phyloP scores from a whole-genome alignment of 192 early-diverging fungal genomes.

The Podila clonocystis region DNA sequence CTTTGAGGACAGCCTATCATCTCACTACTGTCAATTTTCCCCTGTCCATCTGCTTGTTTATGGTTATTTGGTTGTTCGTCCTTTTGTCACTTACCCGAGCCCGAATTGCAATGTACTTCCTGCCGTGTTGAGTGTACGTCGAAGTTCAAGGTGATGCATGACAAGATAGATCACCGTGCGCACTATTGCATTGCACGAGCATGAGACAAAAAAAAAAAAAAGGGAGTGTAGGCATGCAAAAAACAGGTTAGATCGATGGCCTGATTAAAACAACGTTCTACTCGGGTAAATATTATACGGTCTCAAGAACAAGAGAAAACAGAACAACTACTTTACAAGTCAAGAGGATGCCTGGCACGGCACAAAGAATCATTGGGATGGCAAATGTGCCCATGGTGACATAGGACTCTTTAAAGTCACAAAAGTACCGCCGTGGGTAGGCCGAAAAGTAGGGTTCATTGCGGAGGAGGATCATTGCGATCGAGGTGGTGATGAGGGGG shows the following conservation, averaged over 20 bases:
- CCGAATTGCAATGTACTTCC: background rate
- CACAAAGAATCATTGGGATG: constrained; percentile 18
- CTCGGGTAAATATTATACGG: too few species aligned
- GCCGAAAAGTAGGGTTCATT: constrained; percentile 10
- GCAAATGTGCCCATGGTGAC: constrained; percentile 18
- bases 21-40: too few species aligned
- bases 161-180: constrained; percentile 6
- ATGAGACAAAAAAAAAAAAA: background rate
- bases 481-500: constrained; percentile 1
- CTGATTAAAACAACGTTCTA: background rate
- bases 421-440: constrained; percentile 25
- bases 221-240: background rate
- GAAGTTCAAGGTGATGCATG: constrained; percentile 2
- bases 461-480: constrained; percentile 24
- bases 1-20: too few species aligned
- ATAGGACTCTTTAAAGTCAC: constrained; percentile 13
- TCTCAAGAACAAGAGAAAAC: background rate
- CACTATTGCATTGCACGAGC: constrained; percentile 1
- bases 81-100: constrained; percentile 6
- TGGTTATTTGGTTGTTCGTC: background rate
- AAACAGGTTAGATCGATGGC: too few species aligned
- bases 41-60: background rate
- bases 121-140: constrained; percentile 10
- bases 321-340: constrained; percentile 8
- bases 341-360: constrained; percentile 12